Evolutionary conservation across 371 early-diverging fungal genomes (phyloP), one percentile per base, ranked within the genome.

Genomic region (Umbelopsis sp.): DNA sequence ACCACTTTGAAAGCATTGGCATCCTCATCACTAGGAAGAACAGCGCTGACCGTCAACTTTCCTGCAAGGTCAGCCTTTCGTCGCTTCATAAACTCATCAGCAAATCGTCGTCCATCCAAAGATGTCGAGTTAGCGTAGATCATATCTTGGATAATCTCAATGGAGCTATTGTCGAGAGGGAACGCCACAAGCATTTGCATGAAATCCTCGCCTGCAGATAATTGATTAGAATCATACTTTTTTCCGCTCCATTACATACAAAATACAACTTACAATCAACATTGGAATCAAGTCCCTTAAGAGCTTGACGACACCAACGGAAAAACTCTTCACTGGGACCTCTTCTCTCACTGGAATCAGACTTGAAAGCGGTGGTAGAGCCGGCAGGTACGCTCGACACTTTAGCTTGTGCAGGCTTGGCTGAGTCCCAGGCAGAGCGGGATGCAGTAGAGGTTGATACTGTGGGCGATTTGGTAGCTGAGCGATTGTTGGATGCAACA

Each of bases 121-220:
- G 85, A 80, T 44, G 86, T 74, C 0, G 93, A 91, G 70, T 89
- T 85, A 44, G 92, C 91, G 74, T 93, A 92, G 62, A 93, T 83
- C 63, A 89, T 88, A 70, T 94, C 94, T 50, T 91, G 86, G 51
- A 94, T 92, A 50, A 94, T 93, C 68, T 93, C 94, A 35, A 81
- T 77, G 6, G 91, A 82, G 50, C 90, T 87, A 3, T 85, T 85
- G 70, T 92, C 87, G 63, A 90, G 71, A 4, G 94, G 93, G 83
- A 94, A 93, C 2, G 90, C 86, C 48, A 93, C 73, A 44, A 94
- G 75, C 87, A 94, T 89, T 70, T 90, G 83, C 52, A 94, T 81
- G 67, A 93, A 91, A 65, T 94, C 93, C 65, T 91, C 90, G 25
- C 80, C 75, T 72, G 74, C 69, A 45, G 11, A 62, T 11, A 65